Base-by-base conservation (phyloP, 177 flowering plant genomes). In the Tripterygium wilfordii region DNA sequence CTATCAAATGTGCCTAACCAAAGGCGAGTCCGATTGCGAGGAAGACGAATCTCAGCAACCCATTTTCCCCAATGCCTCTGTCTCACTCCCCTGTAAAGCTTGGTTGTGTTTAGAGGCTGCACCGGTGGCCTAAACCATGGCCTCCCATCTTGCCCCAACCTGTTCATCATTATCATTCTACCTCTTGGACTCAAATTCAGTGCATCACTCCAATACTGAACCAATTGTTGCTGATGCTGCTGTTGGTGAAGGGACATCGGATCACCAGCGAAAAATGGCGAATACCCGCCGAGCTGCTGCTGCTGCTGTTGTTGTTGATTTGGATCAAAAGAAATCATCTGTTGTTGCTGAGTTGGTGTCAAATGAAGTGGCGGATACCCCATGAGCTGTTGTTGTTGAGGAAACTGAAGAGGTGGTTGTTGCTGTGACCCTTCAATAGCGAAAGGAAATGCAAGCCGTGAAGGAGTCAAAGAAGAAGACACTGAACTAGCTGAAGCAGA, bases 51-150 rank as follows among this genome's bases (percentile, higher is more conserved):
- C 54, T 91, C 98, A 4, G 96, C 96, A 5, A 88, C 98, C 98
- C 96, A 88, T 69, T 91, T 88, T 12, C 98, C 96, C 98, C 98
- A 91, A 62, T 88, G 98, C 27, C 98, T 63, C 57, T 90, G 97
- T 56, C 96, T 77, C 23, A 90, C 97, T 48, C 97, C 97, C 57
- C 97, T 61, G 67, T 91, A 91, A 2, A 91, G 84, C 77, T 85
- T 91, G 19, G 83, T 85, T 0, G 87, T 33, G 21, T 68, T 55
- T 12, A 73, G 10, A 0, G 78, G 80, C 50, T 59, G 68, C 6
- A 37, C 21, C 8, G 67, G 56, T 13, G 81, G 80, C 66, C 77
- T 60, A 1, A 71, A 55, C 47, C 63, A 32, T 8, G 61, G 46
- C 53, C 66, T 42, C 0, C 69, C 54, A 16, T 68, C 63, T 12